Percentiles rank a stretch among this genome's conserved stretches.
These are phyloP conservation scores for Flaveria linearis DNA, from an alignment of 129 eudicot genomes.

Conservation along the genomic window DNA sequence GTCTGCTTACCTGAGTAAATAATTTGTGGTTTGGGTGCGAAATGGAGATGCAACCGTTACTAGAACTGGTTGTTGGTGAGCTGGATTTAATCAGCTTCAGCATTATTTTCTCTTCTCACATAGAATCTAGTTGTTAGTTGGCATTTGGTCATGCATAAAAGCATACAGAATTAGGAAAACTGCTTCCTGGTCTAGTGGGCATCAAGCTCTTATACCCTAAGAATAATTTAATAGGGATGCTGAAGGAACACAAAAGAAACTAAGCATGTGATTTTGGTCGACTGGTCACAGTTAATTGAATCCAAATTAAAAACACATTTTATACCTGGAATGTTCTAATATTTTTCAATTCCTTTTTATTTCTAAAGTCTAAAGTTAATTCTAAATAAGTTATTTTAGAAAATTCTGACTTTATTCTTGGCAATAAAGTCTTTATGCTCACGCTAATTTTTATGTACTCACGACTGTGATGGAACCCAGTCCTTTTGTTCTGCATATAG, in stretches of 20 bases:
- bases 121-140: constrained; percentile 19
- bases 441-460: background rate
- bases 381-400: background rate
- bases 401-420: background rate
- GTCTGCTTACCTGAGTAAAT: constrained; percentile 58
- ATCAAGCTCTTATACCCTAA: background rate
- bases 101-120: constrained; percentile 7
- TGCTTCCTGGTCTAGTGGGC: constrained; percentile 1
- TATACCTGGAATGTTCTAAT: background rate
- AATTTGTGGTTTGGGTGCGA: constrained; percentile 95
- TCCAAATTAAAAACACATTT: background rate
- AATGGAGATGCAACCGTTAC: constrained; percentile 30
- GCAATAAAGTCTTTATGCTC: background rate
- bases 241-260: constrained; percentile 2
- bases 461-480: background rate
- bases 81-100: constrained; percentile 10
- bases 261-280: background rate
- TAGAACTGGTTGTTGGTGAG: constrained; percentile 30
- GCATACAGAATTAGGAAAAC: constrained; percentile 20
- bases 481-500: background rate
- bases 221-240: background rate
- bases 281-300: background rate
- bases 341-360: background rate
- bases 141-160: constrained; percentile 15
- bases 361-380: background rate